Evolutionary conservation across 1,284 basidiomycete genomes (phyloP).

Genomic region (Melampsora medusae): DNA sequence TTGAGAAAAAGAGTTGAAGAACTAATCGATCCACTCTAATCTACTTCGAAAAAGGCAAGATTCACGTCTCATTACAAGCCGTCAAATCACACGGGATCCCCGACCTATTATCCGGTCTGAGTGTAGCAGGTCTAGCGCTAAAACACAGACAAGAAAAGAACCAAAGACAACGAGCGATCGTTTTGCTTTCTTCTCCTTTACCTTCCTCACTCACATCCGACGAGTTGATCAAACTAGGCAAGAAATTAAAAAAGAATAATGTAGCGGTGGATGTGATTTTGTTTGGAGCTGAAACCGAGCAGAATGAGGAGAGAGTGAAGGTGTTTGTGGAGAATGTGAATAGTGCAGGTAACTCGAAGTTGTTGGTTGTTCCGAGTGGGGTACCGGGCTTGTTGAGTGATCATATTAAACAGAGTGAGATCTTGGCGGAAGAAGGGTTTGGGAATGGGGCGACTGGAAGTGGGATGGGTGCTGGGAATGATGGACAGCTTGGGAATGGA

Average conservation of each 20-base stretch:
- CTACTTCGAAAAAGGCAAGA: slow-evolving; percentile 12
- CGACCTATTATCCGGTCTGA: slow-evolving; percentile 17
- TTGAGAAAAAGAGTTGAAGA: not conserved
- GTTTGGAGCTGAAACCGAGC: slow-evolving; percentile 60
- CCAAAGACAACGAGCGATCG: slow-evolving; percentile 87
- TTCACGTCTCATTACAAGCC: slow-evolving; percentile 38
- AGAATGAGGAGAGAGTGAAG: slow-evolving; percentile 54
- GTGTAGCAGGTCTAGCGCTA: slow-evolving; percentile 67
- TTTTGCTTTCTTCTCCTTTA: slow-evolving; percentile 86
- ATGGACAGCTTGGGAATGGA: slow-evolving; percentile 54
- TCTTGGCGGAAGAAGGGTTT: slow-evolving; percentile 74
- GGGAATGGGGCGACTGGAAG: slow-evolving; percentile 64
- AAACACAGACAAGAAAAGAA: slow-evolving; percentile 99
- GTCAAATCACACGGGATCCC: slow-evolving; percentile 25
- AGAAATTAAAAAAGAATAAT: slow-evolving; percentile 99
- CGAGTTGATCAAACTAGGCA: slow-evolving; percentile 79
- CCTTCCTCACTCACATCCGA: slow-evolving; percentile 57
- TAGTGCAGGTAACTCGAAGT: slow-evolving; percentile 54
- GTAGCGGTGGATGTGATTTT: slow-evolving; percentile 88
- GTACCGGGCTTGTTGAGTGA: slow-evolving; percentile 75
- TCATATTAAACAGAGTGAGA: slow-evolving; percentile 72
- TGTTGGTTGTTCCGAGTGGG: slow-evolving; percentile 66
- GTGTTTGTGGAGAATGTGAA: slow-evolving; percentile 56
- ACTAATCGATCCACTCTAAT: not conserved
- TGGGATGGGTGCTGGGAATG: slow-evolving; percentile 53